A percentile compares a stretch with the other conserved stretches of the same genome.
Conservation (phyloP, 1,284 basidiomycete species). For the Bjerkandera adusta region DNA sequence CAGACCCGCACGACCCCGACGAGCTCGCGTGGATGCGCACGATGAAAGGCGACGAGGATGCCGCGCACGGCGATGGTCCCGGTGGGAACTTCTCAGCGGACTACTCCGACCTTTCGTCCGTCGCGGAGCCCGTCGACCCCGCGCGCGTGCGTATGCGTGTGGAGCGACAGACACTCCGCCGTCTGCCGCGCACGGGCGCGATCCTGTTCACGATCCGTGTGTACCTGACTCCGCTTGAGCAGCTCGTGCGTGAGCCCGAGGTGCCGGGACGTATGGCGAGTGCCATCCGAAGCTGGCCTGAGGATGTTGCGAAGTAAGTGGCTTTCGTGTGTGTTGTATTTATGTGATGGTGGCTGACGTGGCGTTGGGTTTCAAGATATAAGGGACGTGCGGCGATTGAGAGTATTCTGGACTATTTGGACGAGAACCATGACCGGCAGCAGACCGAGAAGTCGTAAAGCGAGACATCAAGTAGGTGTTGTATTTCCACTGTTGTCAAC, state of each 20-base stretch:
- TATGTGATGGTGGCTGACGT: background rate
- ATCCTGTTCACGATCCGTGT: conserved; percentile 79
- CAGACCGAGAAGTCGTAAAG: conserved; percentile 31
- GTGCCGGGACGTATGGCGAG: conserved; percentile 66
- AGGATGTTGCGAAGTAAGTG: conserved; percentile 50
- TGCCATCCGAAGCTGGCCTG: conserved; percentile 68
- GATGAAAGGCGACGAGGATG: conserved; percentile 65
- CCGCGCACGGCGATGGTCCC: conserved; percentile 19
- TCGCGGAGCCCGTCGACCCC: conserved; percentile 31
- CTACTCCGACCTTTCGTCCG: conserved; percentile 11
- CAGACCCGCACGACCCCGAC: conserved; percentile 49
- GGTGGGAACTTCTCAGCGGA: conserved; percentile 1
- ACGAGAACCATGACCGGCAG: conserved; percentile 35
- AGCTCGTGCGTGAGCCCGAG: conserved; percentile 59
- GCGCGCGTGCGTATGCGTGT: conserved; percentile 58
- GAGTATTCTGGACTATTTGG: conserved; percentile 48
- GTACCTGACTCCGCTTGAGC: conserved; percentile 61
- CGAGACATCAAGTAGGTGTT: conserved; percentile 23
- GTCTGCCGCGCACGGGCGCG: conserved; percentile 64
- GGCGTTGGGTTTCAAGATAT: conserved; percentile 36
- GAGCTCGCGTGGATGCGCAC: conserved; percentile 68
- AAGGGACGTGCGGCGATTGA: conserved; percentile 55
- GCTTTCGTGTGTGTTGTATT: background rate
- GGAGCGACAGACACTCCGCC: conserved; percentile 72
- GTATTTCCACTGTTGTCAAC: too few species aligned